phyloP scores from a whole-genome alignment of 805 yeast species.

The Starmerella stigmatis region DNA sequence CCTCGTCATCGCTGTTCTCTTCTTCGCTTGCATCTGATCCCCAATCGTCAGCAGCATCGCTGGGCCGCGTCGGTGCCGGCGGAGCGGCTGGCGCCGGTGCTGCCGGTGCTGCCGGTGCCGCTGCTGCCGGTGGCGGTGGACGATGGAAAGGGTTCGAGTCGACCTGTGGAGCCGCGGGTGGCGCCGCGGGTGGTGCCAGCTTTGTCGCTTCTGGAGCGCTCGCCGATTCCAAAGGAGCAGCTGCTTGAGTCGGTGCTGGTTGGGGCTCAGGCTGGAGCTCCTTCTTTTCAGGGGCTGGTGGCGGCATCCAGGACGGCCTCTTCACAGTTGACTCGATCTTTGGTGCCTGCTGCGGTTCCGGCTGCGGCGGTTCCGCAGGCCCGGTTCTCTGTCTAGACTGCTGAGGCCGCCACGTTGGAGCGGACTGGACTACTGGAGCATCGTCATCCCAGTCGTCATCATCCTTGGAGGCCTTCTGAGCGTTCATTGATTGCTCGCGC shows the following conservation, averaged over 20 bases:
- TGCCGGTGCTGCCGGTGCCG: background rate
- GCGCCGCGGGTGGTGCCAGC: slow-evolving; percentile 1
- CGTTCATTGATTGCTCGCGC: slow-evolving; percentile 25
- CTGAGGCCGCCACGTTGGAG: slow-evolving; percentile 14
- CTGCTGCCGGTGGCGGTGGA: slow-evolving; percentile 3
- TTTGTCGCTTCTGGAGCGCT: slow-evolving; percentile 9
- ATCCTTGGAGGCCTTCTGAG: slow-evolving; percentile 26
- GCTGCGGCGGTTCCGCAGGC: background rate
- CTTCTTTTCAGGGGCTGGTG: background rate
- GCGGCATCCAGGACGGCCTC: slow-evolving; percentile 22
- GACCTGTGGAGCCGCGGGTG: slow-evolving; percentile 8
- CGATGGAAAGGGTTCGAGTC: slow-evolving; percentile 19
- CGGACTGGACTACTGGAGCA: slow-evolving; percentile 14
- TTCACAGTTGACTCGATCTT: slow-evolving; percentile 19
- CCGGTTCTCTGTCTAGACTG: slow-evolving; percentile 1
- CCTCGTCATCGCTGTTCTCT: slow-evolving; percentile 27
- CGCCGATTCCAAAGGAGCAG: background rate
- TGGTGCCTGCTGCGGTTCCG: slow-evolving; percentile 6
- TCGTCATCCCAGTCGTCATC: slow-evolving; percentile 24
- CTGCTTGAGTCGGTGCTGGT: background rate
- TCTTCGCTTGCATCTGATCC: slow-evolving; percentile 29
- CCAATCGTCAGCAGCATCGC: slow-evolving; percentile 27
- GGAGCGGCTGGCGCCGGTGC: background rate
- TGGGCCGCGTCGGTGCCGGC: slow-evolving; percentile 4
- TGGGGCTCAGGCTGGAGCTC: background rate